Evolutionary conservation across 768 basidiomycete genomes (phyloP), one percentile per base, ranked within the genome.

Genomic region (Multifurca ochricompacta): DNA sequence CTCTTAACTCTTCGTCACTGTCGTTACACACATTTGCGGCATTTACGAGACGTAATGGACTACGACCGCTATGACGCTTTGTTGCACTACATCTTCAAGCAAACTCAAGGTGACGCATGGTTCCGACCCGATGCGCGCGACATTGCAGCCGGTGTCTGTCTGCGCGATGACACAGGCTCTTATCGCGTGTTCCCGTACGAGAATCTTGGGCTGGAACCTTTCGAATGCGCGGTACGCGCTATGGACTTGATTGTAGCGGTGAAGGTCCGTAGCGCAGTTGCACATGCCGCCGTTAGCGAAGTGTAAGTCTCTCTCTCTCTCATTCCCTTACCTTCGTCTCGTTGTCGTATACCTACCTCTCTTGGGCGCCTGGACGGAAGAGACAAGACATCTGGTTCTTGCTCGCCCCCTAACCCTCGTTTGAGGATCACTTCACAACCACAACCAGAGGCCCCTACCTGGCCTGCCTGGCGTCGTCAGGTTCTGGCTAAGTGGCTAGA

Each of bases 111-210:
- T 55, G 76, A 77, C 65, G 77, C 76, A 39, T 77, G 76, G 76
- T 78, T 77, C 60, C 71, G 77, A 40, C 76, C 77, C 48, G 73
- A 73, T 59, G 76, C 77, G 53, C 73, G 74, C 58, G 67, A 70
- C 18, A 70, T 77, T 51, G 66, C 74, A 0, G 70, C 73, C 10
- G 76, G 77, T 49, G 76, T 77, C 2, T 76, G 74, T 65, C 69
- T 77, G 42, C 74, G 77, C 60, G 74, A 77, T 0, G 73, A 73
- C 50, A 66, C 72, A 43, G 72, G 73, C 56, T 71, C 70, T 23
- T 78, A 76, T 58, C 73, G 80, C 50, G 77, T 79, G 27, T 81
- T 78, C 61, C 79, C 80, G 1, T 78, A 78, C 56, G 74, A 79
- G 56, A 69, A 75, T 63, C 68, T 75, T 54, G 74, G 71, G 4